phyloP scores from a whole-genome alignment of 768 basidiomycete species.

The Coprinopsis strossmayeri region DNA sequence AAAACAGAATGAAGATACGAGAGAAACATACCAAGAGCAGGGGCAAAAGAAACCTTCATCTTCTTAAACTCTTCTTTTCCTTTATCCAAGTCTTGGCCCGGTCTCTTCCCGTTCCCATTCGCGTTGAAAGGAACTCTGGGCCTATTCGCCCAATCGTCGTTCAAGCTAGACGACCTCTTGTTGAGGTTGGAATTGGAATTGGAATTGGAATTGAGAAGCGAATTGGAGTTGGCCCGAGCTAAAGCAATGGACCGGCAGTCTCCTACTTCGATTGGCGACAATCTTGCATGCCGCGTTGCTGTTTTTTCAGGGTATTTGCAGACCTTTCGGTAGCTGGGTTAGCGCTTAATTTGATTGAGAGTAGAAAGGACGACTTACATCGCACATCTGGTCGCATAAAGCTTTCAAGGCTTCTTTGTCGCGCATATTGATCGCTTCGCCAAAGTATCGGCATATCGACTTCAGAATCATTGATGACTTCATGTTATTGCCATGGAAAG shows the following conservation, averaged over 20 bases:
- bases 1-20: background rate
- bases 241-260: conserved; percentile 5
- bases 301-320: conserved; percentile 76
- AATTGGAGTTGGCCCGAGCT: conserved; percentile 1
- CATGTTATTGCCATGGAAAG: background rate
- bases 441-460: conserved; percentile 74
- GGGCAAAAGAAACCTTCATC: conserved; percentile 23
- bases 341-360: background rate
- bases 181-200: background rate
- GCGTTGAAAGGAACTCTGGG: background rate
- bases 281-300: conserved; percentile 36
- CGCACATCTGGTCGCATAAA: conserved; percentile 77
- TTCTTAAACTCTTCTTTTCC: conserved; percentile 21
- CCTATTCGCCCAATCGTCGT: background rate
- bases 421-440: conserved; percentile 51
- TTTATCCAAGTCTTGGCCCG: conserved; percentile 8
- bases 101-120: background rate
- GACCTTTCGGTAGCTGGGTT: conserved; percentile 38
- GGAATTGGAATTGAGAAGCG: background rate
- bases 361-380: conserved; percentile 39
- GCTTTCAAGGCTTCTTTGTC: conserved; percentile 36
- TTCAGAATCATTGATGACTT: background rate
- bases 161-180: background rate
- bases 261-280: conserved; percentile 33
- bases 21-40: conserved; percentile 24